These are phyloP conservation scores for Microdochium paspali DNA, from an alignment of 2,329 filamentous ascomycete genomes.

Conservation along the genomic window DNA sequence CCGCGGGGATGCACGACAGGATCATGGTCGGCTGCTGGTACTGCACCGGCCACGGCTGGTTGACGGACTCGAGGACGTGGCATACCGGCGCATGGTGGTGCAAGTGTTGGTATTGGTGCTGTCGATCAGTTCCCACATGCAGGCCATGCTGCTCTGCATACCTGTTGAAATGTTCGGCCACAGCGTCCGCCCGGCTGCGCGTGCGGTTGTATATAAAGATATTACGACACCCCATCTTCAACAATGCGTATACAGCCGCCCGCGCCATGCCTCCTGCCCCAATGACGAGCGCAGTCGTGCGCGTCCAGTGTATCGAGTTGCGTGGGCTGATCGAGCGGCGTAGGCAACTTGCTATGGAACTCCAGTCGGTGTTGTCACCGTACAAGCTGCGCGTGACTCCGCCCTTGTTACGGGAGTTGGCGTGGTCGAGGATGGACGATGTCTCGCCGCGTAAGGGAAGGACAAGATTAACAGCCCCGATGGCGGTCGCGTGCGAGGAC, in stretches of 20 bases:
- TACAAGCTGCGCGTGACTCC: slow-evolving; percentile 49
- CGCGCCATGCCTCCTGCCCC: slow-evolving; percentile 64
- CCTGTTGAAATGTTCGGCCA: slow-evolving; percentile 59
- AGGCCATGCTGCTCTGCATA: slow-evolving; percentile 27
- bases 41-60: slow-evolving; percentile 52
- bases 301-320: slow-evolving; percentile 44
- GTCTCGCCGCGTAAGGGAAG: slow-evolving; percentile 51
- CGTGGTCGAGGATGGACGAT: slow-evolving; percentile 40
- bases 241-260: slow-evolving; percentile 63
- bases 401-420: slow-evolving; percentile 48
- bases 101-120: neutral
- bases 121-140: neutral
- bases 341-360: slow-evolving; percentile 42
- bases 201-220: slow-evolving; percentile 67
- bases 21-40: slow-evolving; percentile 60
- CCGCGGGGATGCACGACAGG: slow-evolving; percentile 61
- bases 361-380: slow-evolving; percentile 38
- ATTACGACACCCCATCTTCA: slow-evolving; percentile 62
- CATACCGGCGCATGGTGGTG: slow-evolving; percentile 21
- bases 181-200: slow-evolving; percentile 44
- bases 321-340: slow-evolving; percentile 61
- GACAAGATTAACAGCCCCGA: slow-evolving; percentile 64
- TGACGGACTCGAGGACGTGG: slow-evolving; percentile 46
- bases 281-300: slow-evolving; percentile 46
- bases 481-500: slow-evolving; percentile 59